phyloP scores from a whole-genome alignment of 345 rosid genomes.

The Gossypium ekmanianum region DNA sequence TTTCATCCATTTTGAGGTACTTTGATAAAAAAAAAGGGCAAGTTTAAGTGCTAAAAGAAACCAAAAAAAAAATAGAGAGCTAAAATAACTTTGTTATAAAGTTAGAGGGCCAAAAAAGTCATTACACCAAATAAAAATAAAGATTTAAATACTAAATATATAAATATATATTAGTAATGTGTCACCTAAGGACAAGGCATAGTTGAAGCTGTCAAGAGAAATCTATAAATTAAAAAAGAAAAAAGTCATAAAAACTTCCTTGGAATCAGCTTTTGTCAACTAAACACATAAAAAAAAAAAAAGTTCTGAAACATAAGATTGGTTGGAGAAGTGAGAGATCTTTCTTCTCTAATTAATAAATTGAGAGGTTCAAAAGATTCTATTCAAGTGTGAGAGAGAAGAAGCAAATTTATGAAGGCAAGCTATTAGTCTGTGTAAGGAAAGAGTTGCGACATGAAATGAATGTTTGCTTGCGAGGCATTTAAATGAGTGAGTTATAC shows the following conservation, averaged over 20 bases:
- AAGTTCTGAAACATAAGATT: not conserved
- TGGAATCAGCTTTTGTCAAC: constrained; percentile 31
- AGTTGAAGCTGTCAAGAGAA: not conserved
- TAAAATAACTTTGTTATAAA: no score
- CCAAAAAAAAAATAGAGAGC: rapidly evolving
- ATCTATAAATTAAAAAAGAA: not conserved
- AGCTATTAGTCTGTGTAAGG: not conserved
- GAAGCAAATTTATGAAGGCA: constrained; percentile 5
- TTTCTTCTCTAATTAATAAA: not conserved
- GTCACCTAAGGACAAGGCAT: constrained; percentile 31
- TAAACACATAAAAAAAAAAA: not conserved
- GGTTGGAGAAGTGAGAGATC: constrained; percentile 15
- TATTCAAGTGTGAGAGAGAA: constrained; percentile 13
- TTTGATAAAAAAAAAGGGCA: no score
- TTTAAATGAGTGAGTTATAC: constrained; percentile 28
- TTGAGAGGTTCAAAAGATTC: constrained; percentile 35
- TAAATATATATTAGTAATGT: constrained; percentile 8
- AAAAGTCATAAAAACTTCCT: constrained; percentile 33
- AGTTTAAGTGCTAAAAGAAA: no score
- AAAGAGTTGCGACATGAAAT: constrained; percentile 26
- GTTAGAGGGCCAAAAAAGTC: no score
- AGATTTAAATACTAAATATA: no score
- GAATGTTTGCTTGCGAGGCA: constrained; percentile 48
- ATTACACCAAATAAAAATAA: no score
- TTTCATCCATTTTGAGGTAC: no score